Evolutionary conservation across 73 alveolate genomes (phyloP), one percentile per base, ranked within the genome.

Genomic region (Paramecium tetraurelia): DNA sequence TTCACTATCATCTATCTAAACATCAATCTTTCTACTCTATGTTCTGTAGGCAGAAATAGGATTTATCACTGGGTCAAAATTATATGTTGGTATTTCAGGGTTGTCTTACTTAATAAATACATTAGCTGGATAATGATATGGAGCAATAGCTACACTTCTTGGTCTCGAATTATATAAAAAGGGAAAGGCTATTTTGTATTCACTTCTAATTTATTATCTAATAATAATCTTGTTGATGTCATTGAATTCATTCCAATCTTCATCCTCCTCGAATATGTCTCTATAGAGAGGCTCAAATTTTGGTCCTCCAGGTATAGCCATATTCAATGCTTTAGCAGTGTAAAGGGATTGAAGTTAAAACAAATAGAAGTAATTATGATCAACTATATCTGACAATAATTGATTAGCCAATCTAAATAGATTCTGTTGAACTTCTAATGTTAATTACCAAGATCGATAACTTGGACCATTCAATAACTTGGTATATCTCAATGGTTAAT

Each of bases 221-320:
- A 98, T 98, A 41, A 99, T 97, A 84, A 99, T 97, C 95, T 99
- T 99, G 93, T 98, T 98, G 84, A 99, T 98, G 90, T 99, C 99
- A 87, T 98, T 99, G 95, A 99, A 99, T 95, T 99, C 99, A 87
- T 97, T 98, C 99, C 99, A 97, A 94, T 99, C 99, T 92, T 99
- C 99, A 88, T 98, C 99, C 50, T 95, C 98, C 59, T 99, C 99
- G 92, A 92, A 95, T 92, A 96, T 96, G 95, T 98, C 99, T 71
- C 97, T 76, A 76, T 58, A 96, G 71, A 99, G 95, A 58, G 99
- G 99, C 95, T 99, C 99, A 98, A 98, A 99, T 95, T 99, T 99
- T 24, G 99, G 99, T 10, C 99, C 99, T 80, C 99, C 99, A 58
- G 99, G 99, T 72, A 99, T 99, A 33, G 99, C 99, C 96, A 99